Evolutionary conservation across 148 eudicot species (phyloP).

Genomic region (Rhododendron mucronatum): DNA sequence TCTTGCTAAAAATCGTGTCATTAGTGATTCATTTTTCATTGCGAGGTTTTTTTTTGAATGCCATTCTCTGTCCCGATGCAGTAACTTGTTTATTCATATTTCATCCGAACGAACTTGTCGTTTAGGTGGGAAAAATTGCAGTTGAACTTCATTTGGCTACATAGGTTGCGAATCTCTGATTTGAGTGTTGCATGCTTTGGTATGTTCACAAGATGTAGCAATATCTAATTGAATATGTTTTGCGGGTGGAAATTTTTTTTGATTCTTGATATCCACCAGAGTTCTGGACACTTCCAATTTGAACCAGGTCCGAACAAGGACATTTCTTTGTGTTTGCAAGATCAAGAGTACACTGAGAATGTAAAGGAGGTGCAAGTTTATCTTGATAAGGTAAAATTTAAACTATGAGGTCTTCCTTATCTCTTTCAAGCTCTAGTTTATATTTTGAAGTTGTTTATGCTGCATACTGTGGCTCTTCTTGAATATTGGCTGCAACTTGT

Average conservation of each 20-base stretch:
- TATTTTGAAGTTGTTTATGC: not conserved
- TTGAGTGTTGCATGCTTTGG: not conserved
- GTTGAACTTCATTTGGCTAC: not conserved
- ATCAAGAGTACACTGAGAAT: slow-evolving; percentile 20
- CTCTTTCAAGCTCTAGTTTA: not conserved
- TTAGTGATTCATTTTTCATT: not conserved
- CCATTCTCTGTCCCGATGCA: not conserved
- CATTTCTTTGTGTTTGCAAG: not conserved
- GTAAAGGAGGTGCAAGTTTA: slow-evolving; percentile 26
- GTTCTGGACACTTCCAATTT: not conserved
- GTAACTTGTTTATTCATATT: not conserved
- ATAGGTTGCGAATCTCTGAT: not conserved
- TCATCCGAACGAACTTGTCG: not conserved
- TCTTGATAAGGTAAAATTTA: slow-evolving; percentile 26
- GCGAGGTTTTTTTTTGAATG: not conserved
- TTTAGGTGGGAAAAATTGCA: not conserved
- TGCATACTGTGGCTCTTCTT: not conserved
- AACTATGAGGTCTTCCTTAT: not conserved
- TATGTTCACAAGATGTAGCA: not conserved
- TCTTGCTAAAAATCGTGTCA: not conserved
- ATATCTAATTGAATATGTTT: not conserved
- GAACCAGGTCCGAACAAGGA: not conserved
- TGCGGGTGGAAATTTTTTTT: not conserved
- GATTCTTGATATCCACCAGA: slow-evolving; percentile 10
- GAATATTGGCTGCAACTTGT: not conserved